These are phyloP conservation scores for Suillus sp. DNA, from an alignment of 768 basidiomycete genomes.

Conservation along the genomic window DNA sequence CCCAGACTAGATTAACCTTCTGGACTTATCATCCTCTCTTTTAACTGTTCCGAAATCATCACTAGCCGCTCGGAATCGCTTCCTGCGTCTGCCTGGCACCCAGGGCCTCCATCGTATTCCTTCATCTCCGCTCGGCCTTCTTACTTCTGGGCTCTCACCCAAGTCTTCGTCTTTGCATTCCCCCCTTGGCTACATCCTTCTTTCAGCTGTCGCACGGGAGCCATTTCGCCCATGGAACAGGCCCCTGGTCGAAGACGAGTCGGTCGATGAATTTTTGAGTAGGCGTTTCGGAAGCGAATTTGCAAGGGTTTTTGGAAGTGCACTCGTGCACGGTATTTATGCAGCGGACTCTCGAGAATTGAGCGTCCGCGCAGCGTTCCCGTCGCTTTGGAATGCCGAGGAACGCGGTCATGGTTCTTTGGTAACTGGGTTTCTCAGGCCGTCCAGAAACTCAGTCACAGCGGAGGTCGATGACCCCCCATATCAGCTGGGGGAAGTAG, in stretches of 20 bases:
- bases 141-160: conserved; percentile 35
- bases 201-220: conserved; percentile 61
- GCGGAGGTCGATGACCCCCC: conserved; percentile 22
- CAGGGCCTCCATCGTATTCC: conserved; percentile 58
- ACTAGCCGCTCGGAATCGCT: conserved; percentile 77
- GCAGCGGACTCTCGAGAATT: conserved; percentile 79
- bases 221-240: conserved; percentile 52
- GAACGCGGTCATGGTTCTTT: conserved; percentile 70
- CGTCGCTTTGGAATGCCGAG: conserved; percentile 70
- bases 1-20: conserved; percentile 68
- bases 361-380: conserved; percentile 78
- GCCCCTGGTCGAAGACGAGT: conserved; percentile 63
- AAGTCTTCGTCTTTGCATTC: conserved; percentile 36
- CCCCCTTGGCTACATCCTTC: conserved; percentile 45
- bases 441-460: conserved; percentile 16
- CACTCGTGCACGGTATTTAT: conserved; percentile 92
- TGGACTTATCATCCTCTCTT: conserved; percentile 60
- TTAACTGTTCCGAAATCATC: conserved; percentile 68
- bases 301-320: conserved; percentile 74
- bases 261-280: conserved; percentile 74
- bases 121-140: conserved; percentile 38
- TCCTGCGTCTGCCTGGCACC: conserved; percentile 56
- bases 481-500: conserved; percentile 54
- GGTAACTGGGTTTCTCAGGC: conserved; percentile 54
- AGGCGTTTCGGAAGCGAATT: conserved; percentile 73